Percentiles rank a stretch among this genome's conserved stretches.
Evolutionary conservation across 1,284 basidiomycete species (phyloP).

Genomic region (Stygiomarasmius scandens): DNA sequence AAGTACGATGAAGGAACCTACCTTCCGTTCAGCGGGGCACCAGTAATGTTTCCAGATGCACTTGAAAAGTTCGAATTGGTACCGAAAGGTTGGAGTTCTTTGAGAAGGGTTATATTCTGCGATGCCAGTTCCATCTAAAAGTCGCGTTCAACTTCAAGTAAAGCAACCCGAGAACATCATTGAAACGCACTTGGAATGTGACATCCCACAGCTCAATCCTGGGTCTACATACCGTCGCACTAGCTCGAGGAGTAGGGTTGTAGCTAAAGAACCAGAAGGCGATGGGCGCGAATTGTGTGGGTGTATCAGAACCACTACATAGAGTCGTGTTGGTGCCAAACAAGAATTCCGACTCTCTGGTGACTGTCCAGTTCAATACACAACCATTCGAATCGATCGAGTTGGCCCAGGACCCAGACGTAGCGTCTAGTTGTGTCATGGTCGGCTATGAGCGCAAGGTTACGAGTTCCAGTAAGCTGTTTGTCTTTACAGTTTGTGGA

Average conservation of each 20-base stretch:
- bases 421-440: too few relatives aligned
- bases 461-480: too few relatives aligned
- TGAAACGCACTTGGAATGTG: background rate
- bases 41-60: conserved; percentile 9
- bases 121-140: conserved; percentile 37
- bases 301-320: conserved; percentile 24
- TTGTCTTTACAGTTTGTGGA: background rate
- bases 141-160: conserved; percentile 16
- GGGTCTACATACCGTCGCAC: conserved; percentile 12
- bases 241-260: background rate
- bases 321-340: conserved; percentile 37
- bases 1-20: too few relatives aligned
- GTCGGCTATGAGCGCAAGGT: too few relatives aligned
- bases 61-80: conserved; percentile 40
- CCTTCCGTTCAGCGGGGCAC: conserved; percentile 23
- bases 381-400: conserved; percentile 42
- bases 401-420: conserved; percentile 53
- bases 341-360: conserved; percentile 37
- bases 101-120: conserved; percentile 43
- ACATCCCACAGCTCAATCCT: conserved; percentile 12
- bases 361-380: conserved; percentile 40
- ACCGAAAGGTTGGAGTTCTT: conserved; percentile 40
- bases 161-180: background rate
- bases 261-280: conserved; percentile 55
- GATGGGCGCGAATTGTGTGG: conserved; percentile 46